Evolutionary conservation across 306 rosid genomes (phyloP), one percentile per base, ranked within the genome.

Genomic region (Rosa lucieae): DNA sequence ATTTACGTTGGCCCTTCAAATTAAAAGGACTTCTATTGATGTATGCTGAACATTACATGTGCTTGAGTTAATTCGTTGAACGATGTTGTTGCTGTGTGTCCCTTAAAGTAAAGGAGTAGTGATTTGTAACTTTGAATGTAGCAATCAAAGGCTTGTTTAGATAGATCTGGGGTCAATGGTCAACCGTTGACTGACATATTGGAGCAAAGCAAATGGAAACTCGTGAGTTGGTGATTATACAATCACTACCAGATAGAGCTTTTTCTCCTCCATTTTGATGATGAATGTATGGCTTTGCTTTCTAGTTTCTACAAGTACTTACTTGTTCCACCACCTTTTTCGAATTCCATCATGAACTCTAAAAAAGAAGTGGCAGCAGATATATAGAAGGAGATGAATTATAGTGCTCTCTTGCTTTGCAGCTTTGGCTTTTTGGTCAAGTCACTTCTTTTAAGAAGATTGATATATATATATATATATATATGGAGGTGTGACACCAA

Each of bases 371-470:
- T 62, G 43, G 59, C 47, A 76, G 62, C 39, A 65, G 65, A 47
- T 35, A 47, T 21, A 58, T 6, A 53, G 39, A 76, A 44, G 48
- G 76, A 47, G 78, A 71, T 29, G 67, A 72, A 39, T 32, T 21
- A 75, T 12, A 65, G 83, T 32, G 63, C 2, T 65, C 52, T 76
- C 67, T 66, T 4, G 44, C 70, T 65, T 37, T 35, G 70, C 44
- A 14, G 85, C 32, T 70, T 83, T 74, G 86, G 86, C 68, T 62
- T 26, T 71, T 82, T 79, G 81, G 86, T 86, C 86, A 84, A 82
- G 75, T 88, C 89, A 76, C 97, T 85, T 85, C 94, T 92, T 89
- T 92, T 89, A 81, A 91, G 90, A 47, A n/a, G 15, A 9, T n/a
- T 9, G 78, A 83, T 62, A 10, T 26, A 29, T 12, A 26, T 26